phyloP scores from a whole-genome alignment of 768 basidiomycete genomes.

The Trametes sanguinea region DNA sequence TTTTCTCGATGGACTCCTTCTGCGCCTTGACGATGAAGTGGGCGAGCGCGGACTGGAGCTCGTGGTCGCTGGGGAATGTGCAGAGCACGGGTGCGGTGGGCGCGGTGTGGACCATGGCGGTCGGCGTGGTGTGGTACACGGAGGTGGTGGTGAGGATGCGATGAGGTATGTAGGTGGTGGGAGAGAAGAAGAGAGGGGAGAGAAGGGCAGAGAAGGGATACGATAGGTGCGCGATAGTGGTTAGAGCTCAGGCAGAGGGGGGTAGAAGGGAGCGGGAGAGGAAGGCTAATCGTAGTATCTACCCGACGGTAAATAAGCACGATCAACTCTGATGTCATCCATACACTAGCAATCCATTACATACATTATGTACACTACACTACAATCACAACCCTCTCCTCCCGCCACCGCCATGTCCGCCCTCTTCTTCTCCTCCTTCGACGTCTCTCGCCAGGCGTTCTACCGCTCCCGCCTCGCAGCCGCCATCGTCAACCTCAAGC shows the following conservation, averaged over 20 bases:
- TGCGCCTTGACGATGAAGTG: conserved; percentile 85
- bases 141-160: background rate
- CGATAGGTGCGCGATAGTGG: too few relatives aligned
- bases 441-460: conserved; percentile 77
- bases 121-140: background rate
- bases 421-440: conserved; percentile 75
- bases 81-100: conserved; percentile 69
- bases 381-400: background rate
- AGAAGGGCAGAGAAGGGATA: background rate
- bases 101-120: conserved; percentile 29
- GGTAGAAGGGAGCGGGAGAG: background rate
- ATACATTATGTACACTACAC: background rate
- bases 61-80: conserved; percentile 60
- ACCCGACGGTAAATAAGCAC: background rate
- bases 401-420: conserved; percentile 23
- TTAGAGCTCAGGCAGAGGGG: too few relatives aligned
- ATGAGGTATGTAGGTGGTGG: too few relatives aligned
- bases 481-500: conserved; percentile 94
- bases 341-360: background rate
- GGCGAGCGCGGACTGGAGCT: conserved; percentile 69
- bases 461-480: conserved; percentile 67
- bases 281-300: background rate
- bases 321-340: conserved; percentile 20
- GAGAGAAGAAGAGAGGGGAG: background rate
- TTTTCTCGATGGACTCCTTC: conserved; percentile 84